Evolutionary conservation across 352 stramenopile genomes (phyloP), one percentile per base, ranked within the genome.

Genomic region (Globisporangium barbulae): DNA sequence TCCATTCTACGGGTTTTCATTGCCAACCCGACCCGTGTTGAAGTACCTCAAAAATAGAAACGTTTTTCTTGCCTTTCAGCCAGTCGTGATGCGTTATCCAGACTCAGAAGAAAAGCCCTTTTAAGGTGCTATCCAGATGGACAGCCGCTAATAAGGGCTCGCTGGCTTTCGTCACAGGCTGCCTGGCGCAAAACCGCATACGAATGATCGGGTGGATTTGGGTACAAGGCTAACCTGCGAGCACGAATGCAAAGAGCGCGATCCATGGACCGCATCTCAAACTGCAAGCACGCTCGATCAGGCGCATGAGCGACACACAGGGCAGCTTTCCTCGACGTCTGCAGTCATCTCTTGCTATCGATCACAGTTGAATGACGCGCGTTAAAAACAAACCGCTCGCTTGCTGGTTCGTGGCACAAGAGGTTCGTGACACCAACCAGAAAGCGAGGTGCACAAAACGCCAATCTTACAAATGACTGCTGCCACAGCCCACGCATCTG

Each of bases 31-130:
- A 47, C 41, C 41, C 41, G 41, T 21, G 41, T 47, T 47, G 41
- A 47, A 47, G 41, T 47, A 47, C 17, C 41, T 22, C 41, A 47
- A 8, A 63, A 63, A 63, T 63, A 63, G 57, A 59, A 59, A 59
- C 53, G 53, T 48, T 63, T 10, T 37, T 63, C 28, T 49, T 64
- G 28, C 9, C n/a, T 39, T 44, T 64, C 17, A 42, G 58, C 53
- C 37, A 60, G 31, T 56, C 50, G 50, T 41, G 28, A 37, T 25
- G 30, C 17, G 50, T 28, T 56, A 42, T 56, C 50, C 17, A 41
- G 28, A 15, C 2, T 9, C 2, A 21, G 33, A 48, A 30, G 47
- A 22, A 13, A 2, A 47, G n/a, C 35, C 53, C 15, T 60, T 60
- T 37, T 60, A 37, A n/a, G 41, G 41, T 47, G 41, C 2, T 5